Evolutionary conservation across 371 early-diverging fungal genomes (phyloP).

Genomic region (Actinomortierella ambigua): DNA sequence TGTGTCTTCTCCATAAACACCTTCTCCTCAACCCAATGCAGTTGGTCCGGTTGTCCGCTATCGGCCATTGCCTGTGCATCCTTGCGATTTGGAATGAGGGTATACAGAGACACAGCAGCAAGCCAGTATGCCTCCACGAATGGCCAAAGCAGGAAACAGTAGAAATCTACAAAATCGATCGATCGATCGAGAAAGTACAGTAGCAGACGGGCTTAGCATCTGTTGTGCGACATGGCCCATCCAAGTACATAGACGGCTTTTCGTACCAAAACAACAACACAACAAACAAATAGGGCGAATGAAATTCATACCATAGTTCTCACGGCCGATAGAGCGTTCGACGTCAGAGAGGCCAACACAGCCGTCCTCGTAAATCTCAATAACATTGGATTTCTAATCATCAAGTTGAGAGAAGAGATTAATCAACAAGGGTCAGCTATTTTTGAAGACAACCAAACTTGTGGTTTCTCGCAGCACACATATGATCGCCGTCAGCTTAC

Average conservation of each 20-base stretch:
- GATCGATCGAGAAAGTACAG: too few species aligned
- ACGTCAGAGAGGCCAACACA: slow-evolving; percentile 62
- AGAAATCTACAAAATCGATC: slow-evolving; percentile 74
- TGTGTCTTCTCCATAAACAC: slow-evolving; percentile 74
- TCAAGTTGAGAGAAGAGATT: too few species aligned
- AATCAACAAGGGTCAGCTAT: background rate
- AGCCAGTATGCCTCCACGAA: slow-evolving; percentile 92
- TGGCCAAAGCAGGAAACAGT: slow-evolving; percentile 89
- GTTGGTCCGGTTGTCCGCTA: slow-evolving; percentile 29
- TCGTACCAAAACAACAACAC: background rate
- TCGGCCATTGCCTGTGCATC: slow-evolving; percentile 15
- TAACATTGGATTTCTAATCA: slow-evolving; percentile 61
- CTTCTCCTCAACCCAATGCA: slow-evolving; percentile 71
- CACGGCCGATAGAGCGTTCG: slow-evolving; percentile 80
- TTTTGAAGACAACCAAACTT: background rate
- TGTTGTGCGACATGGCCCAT: background rate
- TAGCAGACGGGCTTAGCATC: too few species aligned
- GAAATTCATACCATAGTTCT: slow-evolving; percentile 70
- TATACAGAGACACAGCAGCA: slow-evolving; percentile 48
- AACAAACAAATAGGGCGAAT: background rate
- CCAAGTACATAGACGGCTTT: too few species aligned
- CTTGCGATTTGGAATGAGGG: slow-evolving; percentile 31
- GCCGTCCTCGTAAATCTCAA: slow-evolving; percentile 58
- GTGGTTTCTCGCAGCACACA: background rate
- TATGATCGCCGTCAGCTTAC: slow-evolving; percentile 26